Base-by-base conservation (phyloP, 345 rosid species). In the Linum tenue region DNA sequence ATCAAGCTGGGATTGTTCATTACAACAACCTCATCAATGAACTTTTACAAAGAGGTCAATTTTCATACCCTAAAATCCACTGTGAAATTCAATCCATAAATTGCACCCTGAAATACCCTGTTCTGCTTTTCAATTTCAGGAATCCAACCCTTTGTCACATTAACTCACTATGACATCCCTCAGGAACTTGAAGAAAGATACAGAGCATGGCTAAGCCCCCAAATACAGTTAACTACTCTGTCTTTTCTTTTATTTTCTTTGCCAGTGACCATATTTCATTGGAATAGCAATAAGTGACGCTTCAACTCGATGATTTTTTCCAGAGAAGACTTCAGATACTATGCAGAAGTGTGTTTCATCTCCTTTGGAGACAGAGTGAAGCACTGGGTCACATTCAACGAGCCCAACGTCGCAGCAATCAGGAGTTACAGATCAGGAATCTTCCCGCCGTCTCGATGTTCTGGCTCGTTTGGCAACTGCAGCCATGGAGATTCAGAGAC, bases 121-220 rank as follows among this genome's bases (percentile, higher is more conserved):
- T 64, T 55, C 7, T 14, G 16, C 31, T 22, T 22, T 63, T 38
- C 62, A 56, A 66, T 64, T 76, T 14, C 84, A 91, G 98, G 95
- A 64, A 85, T 91, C 63, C 75, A 67, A 50, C 96, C 98, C 22
- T 91, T 91, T 73, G 90, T 89, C 74, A 79, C 92, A 5, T 73
- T 89, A 67, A 82, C 82, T 48, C 95, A 91, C 78, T 83, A 70
- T 2, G 96, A 89, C 72, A 72, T 80, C 58, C 98, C 98, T 69
- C 89, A 87, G 75, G 88, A 84, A 71, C 76, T 91, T 2, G 98
- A 81, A 50, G 72, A 78, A 50, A 84, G 84, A 77, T 91, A 87
- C 63, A 78, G 86, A 66, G 80, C 80, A 40, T 89, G 98, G 98
- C 82, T 89, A 67, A 89, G 84, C 75, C 79, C 83, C 7, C 64